Base-by-base conservation (phyloP, 306 rosid species). In the Trichosanthes truncata region DNA sequence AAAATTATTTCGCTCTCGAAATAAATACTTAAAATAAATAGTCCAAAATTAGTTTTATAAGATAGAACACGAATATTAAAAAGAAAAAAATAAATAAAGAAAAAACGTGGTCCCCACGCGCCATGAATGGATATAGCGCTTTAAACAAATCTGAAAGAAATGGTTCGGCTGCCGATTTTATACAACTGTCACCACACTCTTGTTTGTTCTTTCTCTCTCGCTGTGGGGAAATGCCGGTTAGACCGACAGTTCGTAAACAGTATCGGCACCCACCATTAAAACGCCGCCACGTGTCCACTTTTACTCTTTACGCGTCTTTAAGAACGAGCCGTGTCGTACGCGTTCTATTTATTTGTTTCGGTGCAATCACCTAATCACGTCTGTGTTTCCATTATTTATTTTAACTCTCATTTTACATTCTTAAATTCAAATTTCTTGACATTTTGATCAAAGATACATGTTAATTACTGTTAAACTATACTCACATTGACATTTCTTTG, bases 211-310 rank as follows among this genome's bases (percentile, higher is more conserved):
- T 52, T 67, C 7, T 66, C 21, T 71, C 18, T 45, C 20, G 43
- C 18, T n/a, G 1, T 6, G 29, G 17, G 20, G 41, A 73, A 48
- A 73, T 73, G 78, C 78, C 23, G 12, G 9, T 48, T 73, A 49
- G 78, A 74, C 60, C 60, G 78, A 74, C 78, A 74, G 78, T 55
- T n/a, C 66, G 62, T 76, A 76, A 53, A 53, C 65, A 53, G 63
- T 76, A 53, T 33, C 46, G 0, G 0, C 66, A 5, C 62, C 60
- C 6, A 36, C 79, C 79, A 76, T 55, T 76, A 5, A 53, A 3
- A 6, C 33, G 11, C 6, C 49, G n/a, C 62, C 79, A 76, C 79
- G 51, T 56, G 66, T 76, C 33, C 3, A 29, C 8, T 12, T 51
- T 31, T 52, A 11, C 35, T 9, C 65, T 31, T 52, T 51, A 75